Evolutionary conservation across 2,329 filamentous ascomycete genomes (phyloP).

Genomic region (Colletotrichum incanum): DNA sequence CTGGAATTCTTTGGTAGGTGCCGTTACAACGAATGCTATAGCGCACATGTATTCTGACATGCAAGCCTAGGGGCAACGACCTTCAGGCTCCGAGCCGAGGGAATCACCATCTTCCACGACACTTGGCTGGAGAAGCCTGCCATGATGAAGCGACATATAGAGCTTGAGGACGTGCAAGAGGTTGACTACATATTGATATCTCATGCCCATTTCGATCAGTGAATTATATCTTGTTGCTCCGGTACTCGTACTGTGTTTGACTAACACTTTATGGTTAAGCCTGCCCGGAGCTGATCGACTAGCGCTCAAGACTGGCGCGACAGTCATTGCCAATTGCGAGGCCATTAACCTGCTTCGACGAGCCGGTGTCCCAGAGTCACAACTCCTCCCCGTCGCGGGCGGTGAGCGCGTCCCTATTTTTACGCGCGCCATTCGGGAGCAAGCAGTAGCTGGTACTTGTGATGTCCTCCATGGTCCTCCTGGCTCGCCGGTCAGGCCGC

Average conservation of each 20-base stretch:
- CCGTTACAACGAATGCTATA: too few relatives aligned
- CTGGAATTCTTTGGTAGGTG: too few relatives aligned
- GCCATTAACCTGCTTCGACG: slow-evolving; percentile 46
- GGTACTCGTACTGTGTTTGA: not conserved
- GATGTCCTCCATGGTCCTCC: not conserved
- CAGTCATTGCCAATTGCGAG: slow-evolving; percentile 47
- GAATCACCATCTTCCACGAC: too few relatives aligned
- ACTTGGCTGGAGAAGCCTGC: too few relatives aligned
- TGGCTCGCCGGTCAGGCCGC: not conserved
- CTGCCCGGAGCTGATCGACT: slow-evolving; percentile 48
- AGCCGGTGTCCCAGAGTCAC: slow-evolving; percentile 46
- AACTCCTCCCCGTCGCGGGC: slow-evolving; percentile 46
- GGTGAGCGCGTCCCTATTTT: slow-evolving; percentile 48
- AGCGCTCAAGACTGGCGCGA: slow-evolving; percentile 47
- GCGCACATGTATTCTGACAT: too few relatives aligned
- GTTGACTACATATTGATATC: slow-evolving; percentile 49
- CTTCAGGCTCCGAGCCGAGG: not conserved
- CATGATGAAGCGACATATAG: too few relatives aligned
- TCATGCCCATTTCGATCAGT: slow-evolving; percentile 48
- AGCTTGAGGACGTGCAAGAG: slow-evolving; percentile 41
- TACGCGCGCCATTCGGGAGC: slow-evolving; percentile 22
- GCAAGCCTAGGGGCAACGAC: too few relatives aligned
- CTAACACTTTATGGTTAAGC: too few relatives aligned
- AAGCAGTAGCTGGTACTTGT: not conserved
- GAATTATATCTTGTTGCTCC: not conserved